Conservation (phyloP, 495 filamentous ascomycete species). For the Pseudevernia furfuracea region DNA sequence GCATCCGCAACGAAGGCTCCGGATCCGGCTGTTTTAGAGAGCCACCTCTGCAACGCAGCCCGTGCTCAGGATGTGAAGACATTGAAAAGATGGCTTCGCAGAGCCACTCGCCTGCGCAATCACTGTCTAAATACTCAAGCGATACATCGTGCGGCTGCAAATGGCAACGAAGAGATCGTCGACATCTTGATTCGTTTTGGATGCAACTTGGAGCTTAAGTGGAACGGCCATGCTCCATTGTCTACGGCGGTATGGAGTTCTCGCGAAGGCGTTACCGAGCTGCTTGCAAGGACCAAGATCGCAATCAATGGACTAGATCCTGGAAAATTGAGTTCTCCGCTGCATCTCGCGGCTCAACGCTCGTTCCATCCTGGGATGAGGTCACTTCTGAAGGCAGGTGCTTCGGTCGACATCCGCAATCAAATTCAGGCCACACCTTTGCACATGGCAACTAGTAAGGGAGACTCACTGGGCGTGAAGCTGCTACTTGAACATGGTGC, state of each 20-base stretch:
- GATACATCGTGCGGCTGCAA: slow-evolving; percentile 4
- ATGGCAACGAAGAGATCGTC: slow-evolving; percentile 7
- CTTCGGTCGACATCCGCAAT: slow-evolving; percentile 7
- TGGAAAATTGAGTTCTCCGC: not conserved
- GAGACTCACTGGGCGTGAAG: slow-evolving; percentile 1
- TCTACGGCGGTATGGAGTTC: slow-evolving; percentile 6
- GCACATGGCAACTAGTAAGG: not conserved
- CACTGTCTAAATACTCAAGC: not conserved
- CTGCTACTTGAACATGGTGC: slow-evolving; percentile 4
- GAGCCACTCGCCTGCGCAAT: slow-evolving; percentile 4
- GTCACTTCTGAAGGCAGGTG: slow-evolving; percentile 5
- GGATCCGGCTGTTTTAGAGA: slow-evolving; percentile 6
- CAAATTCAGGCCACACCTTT: slow-evolving; percentile 2
- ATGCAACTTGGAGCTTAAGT: slow-evolving; percentile 4
- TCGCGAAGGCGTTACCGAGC: slow-evolving; percentile 1
- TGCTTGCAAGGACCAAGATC: slow-evolving; percentile 4
- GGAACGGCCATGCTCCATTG: slow-evolving; percentile 1
- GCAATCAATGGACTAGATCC: slow-evolving; percentile 2
- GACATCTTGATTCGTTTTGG: slow-evolving; percentile 6
- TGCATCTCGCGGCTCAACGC: slow-evolving; percentile 5
- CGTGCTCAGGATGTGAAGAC: slow-evolving; percentile 3
- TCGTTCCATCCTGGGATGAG: slow-evolving; percentile 2
- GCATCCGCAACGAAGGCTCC: slow-evolving; percentile 1
- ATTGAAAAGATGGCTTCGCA: slow-evolving; percentile 5
- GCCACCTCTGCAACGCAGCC: slow-evolving; percentile 5